These are phyloP conservation scores for Pichia paraexigua DNA, from an alignment of 805 yeast genomes.

Conservation along the genomic window DNA sequence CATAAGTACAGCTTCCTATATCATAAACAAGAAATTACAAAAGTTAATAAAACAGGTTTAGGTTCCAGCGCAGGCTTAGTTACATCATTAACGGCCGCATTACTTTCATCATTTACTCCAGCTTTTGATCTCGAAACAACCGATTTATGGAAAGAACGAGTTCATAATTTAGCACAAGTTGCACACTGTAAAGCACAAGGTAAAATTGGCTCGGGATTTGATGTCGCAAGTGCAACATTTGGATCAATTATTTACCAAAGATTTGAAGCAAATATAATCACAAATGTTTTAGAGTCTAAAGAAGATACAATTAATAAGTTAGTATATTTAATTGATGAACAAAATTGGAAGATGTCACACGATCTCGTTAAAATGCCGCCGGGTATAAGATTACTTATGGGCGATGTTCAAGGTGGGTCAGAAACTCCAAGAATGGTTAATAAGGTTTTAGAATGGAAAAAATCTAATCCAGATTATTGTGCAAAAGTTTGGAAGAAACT, in stretches of 20 bases:
- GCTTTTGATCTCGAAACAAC: constrained; percentile 26
- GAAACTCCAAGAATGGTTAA: constrained; percentile 89
- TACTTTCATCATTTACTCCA: constrained; percentile 34
- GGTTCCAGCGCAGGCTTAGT: constrained; percentile 96
- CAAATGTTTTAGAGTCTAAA: constrained; percentile 13
- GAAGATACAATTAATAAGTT: constrained; percentile 19
- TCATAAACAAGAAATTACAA: constrained; percentile 51
- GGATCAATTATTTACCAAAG: constrained; percentile 82
- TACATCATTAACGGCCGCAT: constrained; percentile 65
- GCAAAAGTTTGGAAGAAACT: constrained; percentile 44
- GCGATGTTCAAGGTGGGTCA: constrained; percentile 88
- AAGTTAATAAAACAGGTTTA: constrained; percentile 88
- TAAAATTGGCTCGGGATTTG: constrained; percentile 95
- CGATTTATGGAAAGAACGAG: constrained; percentile 20
- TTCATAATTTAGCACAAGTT: constrained; percentile 82
- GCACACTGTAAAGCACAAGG: constrained; percentile 93
- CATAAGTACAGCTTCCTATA: constrained; percentile 42
- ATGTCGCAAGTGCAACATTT: constrained; percentile 89
- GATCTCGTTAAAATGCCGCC: constrained; percentile 57
- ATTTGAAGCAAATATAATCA: constrained; percentile 52
- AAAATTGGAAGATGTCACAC: constrained; percentile 56
- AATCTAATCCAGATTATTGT: constrained; percentile 42
- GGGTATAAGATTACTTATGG: constrained; percentile 70
- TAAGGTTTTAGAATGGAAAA: constrained; percentile 65
- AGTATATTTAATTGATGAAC: constrained; percentile 30